Conservation (phyloP, 768 basidiomycete genomes). For the Phaffia australis region DNA sequence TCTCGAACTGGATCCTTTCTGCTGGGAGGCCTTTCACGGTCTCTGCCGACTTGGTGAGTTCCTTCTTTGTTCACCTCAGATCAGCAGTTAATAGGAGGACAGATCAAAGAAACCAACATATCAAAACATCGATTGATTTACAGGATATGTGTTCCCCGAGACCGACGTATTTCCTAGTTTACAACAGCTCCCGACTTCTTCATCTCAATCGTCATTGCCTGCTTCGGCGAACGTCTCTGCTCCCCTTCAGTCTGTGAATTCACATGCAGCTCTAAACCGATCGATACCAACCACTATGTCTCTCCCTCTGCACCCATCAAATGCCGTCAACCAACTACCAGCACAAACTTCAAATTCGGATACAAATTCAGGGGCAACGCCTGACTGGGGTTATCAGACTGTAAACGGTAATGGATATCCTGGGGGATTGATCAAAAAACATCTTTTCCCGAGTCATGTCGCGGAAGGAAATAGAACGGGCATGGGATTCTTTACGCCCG, state of each 20-base stretch:
- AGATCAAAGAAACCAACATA: background rate
- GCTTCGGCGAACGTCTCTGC: background rate
- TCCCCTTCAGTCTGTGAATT: background rate
- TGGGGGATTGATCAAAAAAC: no score
- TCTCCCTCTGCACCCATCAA: background rate
- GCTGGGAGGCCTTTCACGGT: slow-evolving; percentile 90
- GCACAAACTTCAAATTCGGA: background rate
- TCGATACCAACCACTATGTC: background rate
- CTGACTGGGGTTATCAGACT: no score
- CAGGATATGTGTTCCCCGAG: background rate
- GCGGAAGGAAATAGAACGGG: background rate
- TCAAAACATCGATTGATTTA: slow-evolving; percentile 8
- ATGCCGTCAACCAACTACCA: background rate
- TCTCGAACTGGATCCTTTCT: slow-evolving; percentile 58
- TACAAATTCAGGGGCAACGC: background rate
- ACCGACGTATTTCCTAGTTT: slow-evolving; percentile 11
- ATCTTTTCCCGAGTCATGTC: no score
- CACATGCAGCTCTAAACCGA: slow-evolving; percentile 12
- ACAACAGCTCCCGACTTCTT: background rate
- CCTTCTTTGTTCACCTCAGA: background rate
- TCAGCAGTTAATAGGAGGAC: background rate
- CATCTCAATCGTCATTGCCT: slow-evolving; percentile 8
- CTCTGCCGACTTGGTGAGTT: slow-evolving; percentile 63
- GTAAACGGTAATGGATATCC: no score
- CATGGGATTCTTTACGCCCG: slow-evolving; percentile 17